Percentiles rank a stretch among this genome's conserved stretches.
Evolutionary conservation across 495 filamentous ascomycete species (phyloP).

Genomic region (Lindgomyces ingoldianus): DNA sequence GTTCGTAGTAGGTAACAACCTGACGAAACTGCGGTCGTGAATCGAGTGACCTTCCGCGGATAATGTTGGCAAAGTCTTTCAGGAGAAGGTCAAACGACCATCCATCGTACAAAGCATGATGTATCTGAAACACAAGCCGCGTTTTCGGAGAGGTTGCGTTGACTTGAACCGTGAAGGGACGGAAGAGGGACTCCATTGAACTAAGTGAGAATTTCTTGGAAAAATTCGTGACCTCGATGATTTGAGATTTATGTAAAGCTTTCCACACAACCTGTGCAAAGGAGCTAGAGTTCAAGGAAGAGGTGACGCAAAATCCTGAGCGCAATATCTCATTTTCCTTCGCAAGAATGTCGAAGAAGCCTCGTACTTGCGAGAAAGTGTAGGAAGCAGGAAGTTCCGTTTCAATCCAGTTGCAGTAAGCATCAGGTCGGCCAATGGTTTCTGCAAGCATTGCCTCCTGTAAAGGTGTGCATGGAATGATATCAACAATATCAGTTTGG

Average conservation of each 20-base stretch:
- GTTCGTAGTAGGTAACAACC: constrained; percentile 47
- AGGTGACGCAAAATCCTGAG: constrained; percentile 63
- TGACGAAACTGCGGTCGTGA: constrained; percentile 55
- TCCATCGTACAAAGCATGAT: constrained; percentile 81
- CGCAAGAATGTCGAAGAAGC: constrained; percentile 53
- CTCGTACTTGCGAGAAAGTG: constrained; percentile 42
- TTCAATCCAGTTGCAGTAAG: constrained; percentile 77
- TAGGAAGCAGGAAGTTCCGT: constrained; percentile 42
- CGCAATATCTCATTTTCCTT: constrained; percentile 64
- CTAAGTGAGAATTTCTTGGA: constrained; percentile 39
- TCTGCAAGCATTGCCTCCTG: constrained; percentile 79
- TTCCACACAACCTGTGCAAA: constrained; percentile 68
- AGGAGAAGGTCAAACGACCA: constrained; percentile 78
- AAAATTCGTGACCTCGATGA: constrained; percentile 47
- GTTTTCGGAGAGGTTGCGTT: constrained; percentile 36
- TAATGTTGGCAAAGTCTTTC: constrained; percentile 57
- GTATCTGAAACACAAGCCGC: constrained; percentile 56
- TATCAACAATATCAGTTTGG: constrained; percentile 46
- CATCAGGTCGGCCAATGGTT: constrained; percentile 53
- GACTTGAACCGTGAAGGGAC: constrained; percentile 61
- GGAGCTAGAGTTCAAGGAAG: constrained; percentile 47
- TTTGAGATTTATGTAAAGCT: constrained; percentile 45
- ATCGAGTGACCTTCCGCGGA: constrained; percentile 34
- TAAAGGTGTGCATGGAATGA: constrained; percentile 66
- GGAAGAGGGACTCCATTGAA: constrained; percentile 51